phyloP scores from a whole-genome alignment of 371 early-diverging fungal species.

The Thermomucor indicae-seudaticae region DNA sequence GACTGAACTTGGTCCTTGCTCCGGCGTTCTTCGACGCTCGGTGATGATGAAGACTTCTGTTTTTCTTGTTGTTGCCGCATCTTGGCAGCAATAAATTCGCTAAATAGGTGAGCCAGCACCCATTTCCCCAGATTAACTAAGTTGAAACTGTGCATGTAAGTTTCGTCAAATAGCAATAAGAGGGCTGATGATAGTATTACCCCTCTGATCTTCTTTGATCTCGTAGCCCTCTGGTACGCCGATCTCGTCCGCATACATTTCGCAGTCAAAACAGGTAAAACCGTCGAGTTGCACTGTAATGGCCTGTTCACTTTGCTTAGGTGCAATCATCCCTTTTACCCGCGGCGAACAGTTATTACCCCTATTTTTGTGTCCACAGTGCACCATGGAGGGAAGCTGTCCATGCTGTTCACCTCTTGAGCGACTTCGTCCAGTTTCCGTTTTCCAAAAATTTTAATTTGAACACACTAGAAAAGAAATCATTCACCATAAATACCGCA shows the following conservation, averaged over 20 bases:
- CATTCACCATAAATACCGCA: neutral
- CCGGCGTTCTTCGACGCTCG: neutral
- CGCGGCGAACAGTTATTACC: no score
- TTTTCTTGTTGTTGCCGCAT: slow-evolving; percentile 29
- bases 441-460: slow-evolving; percentile 56
- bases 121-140: slow-evolving; percentile 82
- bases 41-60: slow-evolving; percentile 2
- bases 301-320: slow-evolving; percentile 26
- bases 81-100: slow-evolving; percentile 47
- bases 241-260: slow-evolving; percentile 77
- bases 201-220: slow-evolving; percentile 60
- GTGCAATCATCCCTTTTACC: neutral
- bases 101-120: slow-evolving; percentile 74
- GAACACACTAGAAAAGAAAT: slow-evolving; percentile 39
- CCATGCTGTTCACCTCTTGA: slow-evolving; percentile 61
- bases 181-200: neutral
- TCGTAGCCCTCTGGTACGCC: slow-evolving; percentile 45
- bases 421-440: slow-evolving; percentile 58
- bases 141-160: neutral
- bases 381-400: slow-evolving; percentile 91
- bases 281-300: slow-evolving; percentile 88
- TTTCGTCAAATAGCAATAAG: neutral
- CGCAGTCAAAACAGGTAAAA: slow-evolving; percentile 74
- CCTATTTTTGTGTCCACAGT: slow-evolving; percentile 87
- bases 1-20: slow-evolving; percentile 1